Conservation (phyloP, 305 asterid genomes). For the Fraxinus velutina region DNA sequence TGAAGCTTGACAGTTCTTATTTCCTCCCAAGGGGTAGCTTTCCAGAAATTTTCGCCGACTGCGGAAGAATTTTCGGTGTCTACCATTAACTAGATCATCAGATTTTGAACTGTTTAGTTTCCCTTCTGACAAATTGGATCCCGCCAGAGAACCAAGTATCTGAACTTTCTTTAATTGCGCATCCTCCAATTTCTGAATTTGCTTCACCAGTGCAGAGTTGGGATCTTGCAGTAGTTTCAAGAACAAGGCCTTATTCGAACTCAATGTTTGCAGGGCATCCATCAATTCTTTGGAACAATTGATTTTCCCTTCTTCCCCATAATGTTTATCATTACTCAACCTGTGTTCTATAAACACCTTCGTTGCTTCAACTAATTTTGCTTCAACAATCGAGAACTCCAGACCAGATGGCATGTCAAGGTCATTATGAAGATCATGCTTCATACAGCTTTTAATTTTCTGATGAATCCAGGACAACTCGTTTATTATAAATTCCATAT, state of each 20-base stretch:
- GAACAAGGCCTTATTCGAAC: slow-evolving; percentile 53
- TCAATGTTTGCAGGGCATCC: slow-evolving; percentile 61
- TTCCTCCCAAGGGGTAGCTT: slow-evolving; percentile 41
- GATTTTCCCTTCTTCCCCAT: slow-evolving; percentile 47
- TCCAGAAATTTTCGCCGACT: slow-evolving; percentile 76
- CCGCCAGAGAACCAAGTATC: slow-evolving; percentile 30
- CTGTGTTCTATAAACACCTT: slow-evolving; percentile 60
- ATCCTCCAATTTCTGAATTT: slow-evolving; percentile 47
- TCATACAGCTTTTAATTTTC: slow-evolving; percentile 26
- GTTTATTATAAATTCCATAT: slow-evolving; percentile 50
- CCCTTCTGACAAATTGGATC: slow-evolving; percentile 35
- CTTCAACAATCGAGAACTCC: slow-evolving; percentile 38
- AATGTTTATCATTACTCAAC: slow-evolving; percentile 33
- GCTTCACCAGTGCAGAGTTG: slow-evolving; percentile 46
- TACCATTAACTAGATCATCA: slow-evolving; percentile 48
- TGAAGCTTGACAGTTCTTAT: slow-evolving; percentile 44
- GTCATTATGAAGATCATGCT: slow-evolving; percentile 30
- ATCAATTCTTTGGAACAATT: slow-evolving; percentile 49
- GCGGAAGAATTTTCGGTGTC: slow-evolving; percentile 54
- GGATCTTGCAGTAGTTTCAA: slow-evolving; percentile 65
- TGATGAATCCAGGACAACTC: slow-evolving; percentile 42
- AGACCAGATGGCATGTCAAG: slow-evolving; percentile 37
- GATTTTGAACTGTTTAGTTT: slow-evolving; percentile 32
- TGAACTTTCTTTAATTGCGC: slow-evolving; percentile 37
- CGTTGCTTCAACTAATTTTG: slow-evolving; percentile 60